Evolutionary conservation across 352 stramenopile species (phyloP).

Genomic region (Elongisporangium senticosum): DNA sequence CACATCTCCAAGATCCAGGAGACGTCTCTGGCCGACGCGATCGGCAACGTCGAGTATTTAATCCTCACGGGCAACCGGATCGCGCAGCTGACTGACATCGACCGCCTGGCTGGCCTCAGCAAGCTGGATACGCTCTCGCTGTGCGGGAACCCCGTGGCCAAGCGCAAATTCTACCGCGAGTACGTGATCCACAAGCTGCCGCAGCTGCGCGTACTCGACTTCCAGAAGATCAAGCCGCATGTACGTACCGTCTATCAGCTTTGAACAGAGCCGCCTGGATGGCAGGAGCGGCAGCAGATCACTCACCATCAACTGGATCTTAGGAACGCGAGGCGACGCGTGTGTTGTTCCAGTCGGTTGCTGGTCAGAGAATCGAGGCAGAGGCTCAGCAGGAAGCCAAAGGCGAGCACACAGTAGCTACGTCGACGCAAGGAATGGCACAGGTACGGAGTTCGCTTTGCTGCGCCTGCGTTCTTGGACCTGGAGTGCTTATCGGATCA

Average conservation of each 20-base stretch:
- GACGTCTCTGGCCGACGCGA: conserved; percentile 48
- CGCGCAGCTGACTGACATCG: conserved; percentile 74
- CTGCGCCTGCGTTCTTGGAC: not conserved
- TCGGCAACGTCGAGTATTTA: conserved; percentile 85
- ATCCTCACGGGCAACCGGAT: conserved; percentile 91
- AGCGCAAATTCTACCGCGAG: conserved; percentile 88
- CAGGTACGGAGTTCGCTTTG: conserved; percentile 10
- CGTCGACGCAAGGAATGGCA: conserved; percentile 37
- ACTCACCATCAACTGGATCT: conserved; percentile 5
- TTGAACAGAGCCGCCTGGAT: too few species aligned
- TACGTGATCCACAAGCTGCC: conserved; percentile 90
- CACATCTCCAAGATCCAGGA: conserved; percentile 85
- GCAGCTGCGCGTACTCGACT: conserved; percentile 84
- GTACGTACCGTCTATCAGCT: conserved; percentile 23
- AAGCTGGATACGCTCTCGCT: conserved; percentile 86
- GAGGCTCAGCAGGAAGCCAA: conserved; percentile 40
- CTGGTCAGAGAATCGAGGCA: conserved; percentile 57
- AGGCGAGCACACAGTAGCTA: conserved; percentile 18
- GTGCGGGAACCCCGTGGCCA: conserved; percentile 86
- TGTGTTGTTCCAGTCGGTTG: conserved; percentile 70
- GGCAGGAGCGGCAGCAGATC: too few species aligned
- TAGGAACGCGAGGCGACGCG: conserved; percentile 73
- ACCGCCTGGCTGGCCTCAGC: conserved; percentile 63
- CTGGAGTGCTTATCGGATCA: not conserved
- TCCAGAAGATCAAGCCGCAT: conserved; percentile 73